These are phyloP conservation scores for Houttuynia cordata DNA, from an alignment of 164 flowering plant species.

Conservation along the genomic window DNA sequence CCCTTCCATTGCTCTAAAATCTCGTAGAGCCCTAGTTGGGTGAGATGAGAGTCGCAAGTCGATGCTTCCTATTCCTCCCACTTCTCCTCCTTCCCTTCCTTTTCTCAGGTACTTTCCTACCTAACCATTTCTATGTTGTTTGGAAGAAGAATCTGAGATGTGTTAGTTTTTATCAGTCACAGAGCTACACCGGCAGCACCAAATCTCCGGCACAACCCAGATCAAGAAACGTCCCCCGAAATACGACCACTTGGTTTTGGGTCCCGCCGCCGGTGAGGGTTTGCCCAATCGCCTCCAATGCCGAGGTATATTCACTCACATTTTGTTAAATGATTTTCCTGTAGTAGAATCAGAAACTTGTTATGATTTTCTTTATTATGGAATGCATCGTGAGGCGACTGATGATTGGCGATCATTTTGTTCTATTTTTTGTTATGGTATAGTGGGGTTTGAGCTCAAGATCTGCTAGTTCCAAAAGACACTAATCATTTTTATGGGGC, in stretches of 20 bases:
- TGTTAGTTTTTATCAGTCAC: background rate
- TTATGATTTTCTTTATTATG: too few relatives aligned
- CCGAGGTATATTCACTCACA: conserved; percentile 37
- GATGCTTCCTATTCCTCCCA: too few relatives aligned
- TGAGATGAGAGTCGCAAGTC: too few relatives aligned
- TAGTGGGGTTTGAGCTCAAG: too few relatives aligned
- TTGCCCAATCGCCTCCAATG: conserved; percentile 76
- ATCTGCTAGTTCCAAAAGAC: too few relatives aligned
- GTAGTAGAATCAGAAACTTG: background rate
- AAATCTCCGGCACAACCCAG: conserved; percentile 31
- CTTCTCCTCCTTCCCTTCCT: conserved; percentile 29
- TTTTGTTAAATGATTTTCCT: too few relatives aligned
- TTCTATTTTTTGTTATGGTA: too few relatives aligned
- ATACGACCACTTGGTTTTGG: conserved; percentile 69
- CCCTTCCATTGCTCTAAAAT: too few relatives aligned
- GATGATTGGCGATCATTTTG: too few relatives aligned
- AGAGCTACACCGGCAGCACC: background rate
- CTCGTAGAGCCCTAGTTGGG: too few relatives aligned
- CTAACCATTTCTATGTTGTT: background rate
- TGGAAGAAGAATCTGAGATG: background rate
- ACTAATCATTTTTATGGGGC: too few relatives aligned
- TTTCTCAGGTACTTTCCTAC: conserved; percentile 40
- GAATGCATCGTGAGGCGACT: too few relatives aligned
- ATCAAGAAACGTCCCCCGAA: conserved; percentile 26
- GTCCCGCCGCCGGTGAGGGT: conserved; percentile 87